These are phyloP conservation scores for Letharia lupina DNA, from an alignment of 495 filamentous ascomycete genomes.

Conservation along the genomic window DNA sequence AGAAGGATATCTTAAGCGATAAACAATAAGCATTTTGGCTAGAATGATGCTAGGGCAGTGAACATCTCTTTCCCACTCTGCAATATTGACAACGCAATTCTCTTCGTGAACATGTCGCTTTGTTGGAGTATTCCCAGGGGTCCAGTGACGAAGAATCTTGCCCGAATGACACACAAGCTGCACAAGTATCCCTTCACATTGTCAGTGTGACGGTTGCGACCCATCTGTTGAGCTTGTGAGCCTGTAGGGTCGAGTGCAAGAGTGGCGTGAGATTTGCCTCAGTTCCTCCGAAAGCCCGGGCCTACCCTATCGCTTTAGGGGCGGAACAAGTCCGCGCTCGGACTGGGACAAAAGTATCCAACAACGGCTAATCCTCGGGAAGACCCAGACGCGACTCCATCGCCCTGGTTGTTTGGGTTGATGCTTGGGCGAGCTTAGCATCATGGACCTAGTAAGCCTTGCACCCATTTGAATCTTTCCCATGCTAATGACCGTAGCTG, in stretches of 20 bases:
- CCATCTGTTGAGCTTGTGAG: neutral
- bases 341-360: too few species aligned
- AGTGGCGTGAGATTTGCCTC: neutral
- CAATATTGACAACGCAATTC: neutral
- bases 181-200: neutral
- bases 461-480: neutral
- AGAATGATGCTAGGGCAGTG: too few species aligned
- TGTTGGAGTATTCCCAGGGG: too few species aligned
- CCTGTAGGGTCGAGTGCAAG: neutral
- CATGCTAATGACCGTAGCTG: constrained; percentile 48
- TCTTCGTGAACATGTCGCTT: neutral
- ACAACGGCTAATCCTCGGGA: constrained; percentile 8
- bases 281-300: too few species aligned
- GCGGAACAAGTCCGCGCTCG: too few species aligned
- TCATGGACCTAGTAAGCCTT: constrained; percentile 37
- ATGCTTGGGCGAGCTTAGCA: neutral
- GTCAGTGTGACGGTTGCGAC: neutral
- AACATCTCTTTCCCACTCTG: neutral
- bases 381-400: neutral
- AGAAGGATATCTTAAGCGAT: constrained; percentile 5
- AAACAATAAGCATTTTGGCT: neutral
- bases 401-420: neutral
- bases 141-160: neutral
- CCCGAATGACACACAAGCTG: neutral
- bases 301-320: too few species aligned